Evolutionary conservation across 768 basidiomycete species (phyloP).

Genomic region (Lactarius sanguifluus): DNA sequence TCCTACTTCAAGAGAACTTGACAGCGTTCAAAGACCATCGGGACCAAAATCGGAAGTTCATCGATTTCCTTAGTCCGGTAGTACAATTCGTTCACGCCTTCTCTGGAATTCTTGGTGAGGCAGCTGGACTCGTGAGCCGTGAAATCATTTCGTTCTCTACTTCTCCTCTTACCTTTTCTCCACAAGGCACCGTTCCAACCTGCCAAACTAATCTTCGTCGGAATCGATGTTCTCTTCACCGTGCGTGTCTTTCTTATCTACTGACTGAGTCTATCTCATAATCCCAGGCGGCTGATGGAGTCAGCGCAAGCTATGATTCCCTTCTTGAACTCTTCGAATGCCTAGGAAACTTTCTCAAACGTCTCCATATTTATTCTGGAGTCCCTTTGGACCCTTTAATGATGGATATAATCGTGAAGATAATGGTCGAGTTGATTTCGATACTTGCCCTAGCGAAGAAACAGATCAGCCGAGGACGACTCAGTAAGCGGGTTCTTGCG

Average conservation of each 20-base stretch:
- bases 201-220: neutral
- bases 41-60: neutral
- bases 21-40: neutral
- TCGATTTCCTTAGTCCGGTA: neutral
- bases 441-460: neutral
- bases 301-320: neutral
- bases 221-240: neutral
- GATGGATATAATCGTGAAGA: neutral
- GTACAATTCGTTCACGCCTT: neutral
- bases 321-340: constrained; percentile 8
- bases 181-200: neutral
- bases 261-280: neutral
- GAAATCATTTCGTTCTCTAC: neutral
- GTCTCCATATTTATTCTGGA: neutral
- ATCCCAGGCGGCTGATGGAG: neutral
- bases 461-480: neutral
- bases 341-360: constrained; percentile 11
- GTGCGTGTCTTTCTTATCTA: neutral
- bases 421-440: constrained; percentile 1
- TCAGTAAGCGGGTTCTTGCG: neutral
- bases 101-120: neutral
- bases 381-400: neutral
- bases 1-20: neutral
- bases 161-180: neutral
- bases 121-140: neutral